Conservation (phyloP, 2,329 filamentous ascomycete genomes). For the Pyrenophora tritici-repentis region DNA sequence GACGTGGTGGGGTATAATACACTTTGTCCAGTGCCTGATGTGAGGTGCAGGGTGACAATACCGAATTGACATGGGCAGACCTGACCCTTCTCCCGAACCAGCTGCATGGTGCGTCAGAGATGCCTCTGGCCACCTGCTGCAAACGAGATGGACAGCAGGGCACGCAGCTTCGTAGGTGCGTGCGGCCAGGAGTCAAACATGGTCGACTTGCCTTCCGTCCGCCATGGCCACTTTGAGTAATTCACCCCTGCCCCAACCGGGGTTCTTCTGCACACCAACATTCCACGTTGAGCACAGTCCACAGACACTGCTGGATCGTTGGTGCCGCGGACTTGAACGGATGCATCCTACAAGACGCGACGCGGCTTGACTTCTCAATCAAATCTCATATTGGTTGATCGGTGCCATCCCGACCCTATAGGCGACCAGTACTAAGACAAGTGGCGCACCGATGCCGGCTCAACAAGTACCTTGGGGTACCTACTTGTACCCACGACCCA, state of each 20-base stretch:
- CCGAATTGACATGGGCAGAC: slow-evolving; percentile 38
- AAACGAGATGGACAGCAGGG: slow-evolving; percentile 43
- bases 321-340: slow-evolving; percentile 42
- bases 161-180: slow-evolving; percentile 29
- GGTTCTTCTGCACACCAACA: slow-evolving; percentile 37
- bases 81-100: slow-evolving; percentile 39
- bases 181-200: slow-evolving; percentile 30
- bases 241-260: slow-evolving; percentile 29
- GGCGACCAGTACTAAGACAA: slow-evolving; percentile 25
- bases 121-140: slow-evolving; percentile 40
- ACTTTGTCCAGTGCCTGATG: slow-evolving; percentile 36
- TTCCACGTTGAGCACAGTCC: slow-evolving; percentile 46
- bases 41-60: slow-evolving; percentile 42
- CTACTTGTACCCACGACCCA: slow-evolving; percentile 29
- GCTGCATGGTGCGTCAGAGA: slow-evolving; percentile 45
- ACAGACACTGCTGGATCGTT: slow-evolving; percentile 42
- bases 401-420: slow-evolving; percentile 42
- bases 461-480: slow-evolving; percentile 39
- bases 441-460: slow-evolving; percentile 41
- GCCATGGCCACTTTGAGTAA: slow-evolving; percentile 35
- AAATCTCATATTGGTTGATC: slow-evolving; percentile 47
- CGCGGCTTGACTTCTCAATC: slow-evolving; percentile 43
- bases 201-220: slow-evolving; percentile 28
- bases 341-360: slow-evolving; percentile 39
- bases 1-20: slow-evolving; percentile 44